phyloP scores from a whole-genome alignment of 2,329 filamentous ascomycete genomes.

The Trichoderma simmonsii region DNA sequence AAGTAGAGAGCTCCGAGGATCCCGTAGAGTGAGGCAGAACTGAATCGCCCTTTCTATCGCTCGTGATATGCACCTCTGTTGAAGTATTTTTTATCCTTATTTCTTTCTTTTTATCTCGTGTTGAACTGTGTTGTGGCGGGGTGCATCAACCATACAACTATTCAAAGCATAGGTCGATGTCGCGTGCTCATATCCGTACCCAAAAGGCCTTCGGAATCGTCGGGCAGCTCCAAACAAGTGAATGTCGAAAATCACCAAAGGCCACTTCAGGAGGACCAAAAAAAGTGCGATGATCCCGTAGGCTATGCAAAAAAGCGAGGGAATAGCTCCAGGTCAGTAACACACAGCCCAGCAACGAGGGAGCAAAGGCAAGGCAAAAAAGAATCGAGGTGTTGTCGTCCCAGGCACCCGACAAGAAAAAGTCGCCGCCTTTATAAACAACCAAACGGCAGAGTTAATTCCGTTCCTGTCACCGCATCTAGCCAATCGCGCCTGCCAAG shows the following conservation, averaged over 20 bases:
- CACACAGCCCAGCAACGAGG: neutral
- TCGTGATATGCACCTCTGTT: neutral
- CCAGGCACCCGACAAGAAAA: neutral
- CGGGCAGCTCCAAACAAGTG: neutral
- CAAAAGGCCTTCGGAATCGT: neutral
- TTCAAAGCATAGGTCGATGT: neutral
- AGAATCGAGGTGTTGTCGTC: neutral
- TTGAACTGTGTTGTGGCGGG: neutral
- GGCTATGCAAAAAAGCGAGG: neutral
- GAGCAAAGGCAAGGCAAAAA: neutral
- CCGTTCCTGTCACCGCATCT: neutral
- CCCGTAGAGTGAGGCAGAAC: neutral
- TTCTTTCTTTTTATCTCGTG: neutral
- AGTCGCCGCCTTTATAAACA: constrained; percentile 3
- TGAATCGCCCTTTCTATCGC: neutral
- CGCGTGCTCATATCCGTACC: constrained; percentile 7
- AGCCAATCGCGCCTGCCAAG: constrained; percentile 2
- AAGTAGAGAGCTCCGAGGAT: neutral
- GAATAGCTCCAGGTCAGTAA: neutral
- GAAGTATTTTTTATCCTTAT: neutral
- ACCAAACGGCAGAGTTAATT: neutral
- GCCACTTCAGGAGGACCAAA: neutral
- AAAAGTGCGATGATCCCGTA: neutral
- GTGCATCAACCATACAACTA: neutral
- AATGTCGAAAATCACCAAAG: neutral